Base-by-base conservation (phyloP, 2,329 filamentous ascomycete genomes). In the Leptographium lundbergii region DNA sequence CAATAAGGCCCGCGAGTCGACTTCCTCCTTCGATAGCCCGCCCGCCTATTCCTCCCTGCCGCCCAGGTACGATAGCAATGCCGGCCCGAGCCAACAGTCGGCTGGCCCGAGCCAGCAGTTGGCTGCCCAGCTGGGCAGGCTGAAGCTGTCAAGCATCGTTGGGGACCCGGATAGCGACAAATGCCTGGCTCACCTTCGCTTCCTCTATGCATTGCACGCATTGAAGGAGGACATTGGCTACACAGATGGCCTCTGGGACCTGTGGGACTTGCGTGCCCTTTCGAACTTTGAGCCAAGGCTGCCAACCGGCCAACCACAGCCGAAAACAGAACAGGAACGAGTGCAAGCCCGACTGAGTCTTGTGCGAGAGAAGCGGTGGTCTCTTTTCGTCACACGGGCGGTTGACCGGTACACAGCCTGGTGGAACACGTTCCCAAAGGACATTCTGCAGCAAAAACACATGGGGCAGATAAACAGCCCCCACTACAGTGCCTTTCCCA, bases 321-420 rank as follows among this genome's bases (percentile, higher is more conserved):
- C 62, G 19, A 45, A n/a, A 9, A 47, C 62, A 3, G 57, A 56
- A n/a, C 69, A n/a, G 67, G 69, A 72, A 1, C 66, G 73, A n/a
- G 68, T 68, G 13, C 69, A 71, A 57, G 72, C 72, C 62, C 71
- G 74, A 2, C 71, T 83, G 17, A 77, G 79, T 57, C 74, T 75
- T 56, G 72, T 88, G 34, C 76, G 82, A 17, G 87, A 90, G 72
- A 89, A 89, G 73, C 75, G 87, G 67, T 91, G 88, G 88, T 80
- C 81, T 0, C 67, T 90, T 11, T 90, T 83, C 67, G 77, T 89
- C 6, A 78, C 83, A 1, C 77, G 84, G 55, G 87, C 87, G 1
- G 86, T 83, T 0, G 80, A 85, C 55, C 77, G 88, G 7, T 91
- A 89, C 65, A 76, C 81, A 61, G 68, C 69, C 1, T 91, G 87